Evolutionary conservation across 2,329 filamentous ascomycete species (phyloP).

Genomic region (Aaosphaeria arxii): DNA sequence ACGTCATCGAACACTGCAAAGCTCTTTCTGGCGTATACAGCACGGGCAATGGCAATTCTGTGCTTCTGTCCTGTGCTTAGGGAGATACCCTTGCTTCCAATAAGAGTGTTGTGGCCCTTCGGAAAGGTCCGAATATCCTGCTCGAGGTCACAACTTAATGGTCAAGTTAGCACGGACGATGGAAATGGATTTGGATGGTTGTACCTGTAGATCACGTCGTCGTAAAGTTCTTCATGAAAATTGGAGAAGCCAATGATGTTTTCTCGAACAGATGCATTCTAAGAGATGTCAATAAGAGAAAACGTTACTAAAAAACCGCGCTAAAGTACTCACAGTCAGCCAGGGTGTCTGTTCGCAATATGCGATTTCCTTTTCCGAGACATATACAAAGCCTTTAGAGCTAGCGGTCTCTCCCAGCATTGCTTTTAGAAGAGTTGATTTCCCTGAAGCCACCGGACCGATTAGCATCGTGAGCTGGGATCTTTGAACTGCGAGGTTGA

Average conservation of each 20-base stretch:
- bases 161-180: not conserved
- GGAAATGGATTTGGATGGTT: not conserved
- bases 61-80: slow-evolving; percentile 74
- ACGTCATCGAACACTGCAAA: slow-evolving; percentile 48
- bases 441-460: slow-evolving; percentile 11
- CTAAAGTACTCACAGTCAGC: slow-evolving; percentile 6
- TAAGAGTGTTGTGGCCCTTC: slow-evolving; percentile 31
- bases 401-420: slow-evolving; percentile 11
- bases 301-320: not conserved
- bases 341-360: slow-evolving; percentile 24
- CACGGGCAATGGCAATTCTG: slow-evolving; percentile 85
- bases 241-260: slow-evolving; percentile 20
- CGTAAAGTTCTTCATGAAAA: slow-evolving; percentile 17
- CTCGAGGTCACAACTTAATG: slow-evolving; percentile 5
- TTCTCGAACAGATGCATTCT: slow-evolving; percentile 16
- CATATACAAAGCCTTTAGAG: slow-evolving; percentile 1
- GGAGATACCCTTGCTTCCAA: slow-evolving; percentile 46
- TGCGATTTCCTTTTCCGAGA: slow-evolving; percentile 6
- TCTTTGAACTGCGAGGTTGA: slow-evolving; percentile 1
- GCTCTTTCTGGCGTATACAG: slow-evolving; percentile 54
- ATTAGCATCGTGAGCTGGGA: slow-evolving; percentile 7
- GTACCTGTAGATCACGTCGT: slow-evolving; percentile 6
- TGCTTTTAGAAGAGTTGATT: slow-evolving; percentile 35
- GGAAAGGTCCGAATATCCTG: slow-evolving; percentile 8
- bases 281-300: not conserved